Percentiles rank a stretch among this genome's conserved stretches.
Conservation (phyloP, 129 eudicot genomes). For the Scalesia atractyloides region DNA sequence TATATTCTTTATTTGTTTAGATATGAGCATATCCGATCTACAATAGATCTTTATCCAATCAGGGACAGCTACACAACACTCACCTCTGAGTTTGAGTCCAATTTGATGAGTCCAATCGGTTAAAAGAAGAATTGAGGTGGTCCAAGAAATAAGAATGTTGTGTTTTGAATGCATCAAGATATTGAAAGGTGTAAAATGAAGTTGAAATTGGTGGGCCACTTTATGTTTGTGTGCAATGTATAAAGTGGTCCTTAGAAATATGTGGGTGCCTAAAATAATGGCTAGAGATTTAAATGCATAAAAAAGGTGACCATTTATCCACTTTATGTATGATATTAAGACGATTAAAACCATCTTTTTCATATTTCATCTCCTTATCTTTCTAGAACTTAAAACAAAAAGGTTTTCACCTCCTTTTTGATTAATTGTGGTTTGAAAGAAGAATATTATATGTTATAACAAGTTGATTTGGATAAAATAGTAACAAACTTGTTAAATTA, state of each 20-base stretch:
- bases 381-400: neutral
- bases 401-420: neutral
- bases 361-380: neutral
- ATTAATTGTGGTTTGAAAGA: neutral
- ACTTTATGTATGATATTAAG: slow-evolving; percentile 1
- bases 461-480: neutral
- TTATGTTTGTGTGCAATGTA: slow-evolving; percentile 22
- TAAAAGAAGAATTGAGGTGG: slow-evolving; percentile 9
- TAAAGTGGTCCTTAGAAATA: slow-evolving; percentile 38
- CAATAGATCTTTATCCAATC: slow-evolving; percentile 10
- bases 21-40: slow-evolving; percentile 16
- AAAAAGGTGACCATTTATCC: slow-evolving; percentile 19
- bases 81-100: neutral
- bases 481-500: neutral
- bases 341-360: neutral
- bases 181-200: slow-evolving; percentile 25
- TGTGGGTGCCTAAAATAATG: slow-evolving; percentile 18
- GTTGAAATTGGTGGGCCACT: slow-evolving; percentile 25
- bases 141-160: slow-evolving; percentile 32
- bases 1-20: neutral
- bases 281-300: slow-evolving; percentile 25
- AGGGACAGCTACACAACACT: slow-evolving; percentile 1
- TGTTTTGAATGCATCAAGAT: slow-evolving; percentile 28
- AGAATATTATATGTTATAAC: neutral
- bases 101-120: slow-evolving; percentile 11